These are phyloP conservation scores for Brasenia schreberi DNA, from an alignment of 164 flowering plant genomes.

Conservation along the genomic window DNA sequence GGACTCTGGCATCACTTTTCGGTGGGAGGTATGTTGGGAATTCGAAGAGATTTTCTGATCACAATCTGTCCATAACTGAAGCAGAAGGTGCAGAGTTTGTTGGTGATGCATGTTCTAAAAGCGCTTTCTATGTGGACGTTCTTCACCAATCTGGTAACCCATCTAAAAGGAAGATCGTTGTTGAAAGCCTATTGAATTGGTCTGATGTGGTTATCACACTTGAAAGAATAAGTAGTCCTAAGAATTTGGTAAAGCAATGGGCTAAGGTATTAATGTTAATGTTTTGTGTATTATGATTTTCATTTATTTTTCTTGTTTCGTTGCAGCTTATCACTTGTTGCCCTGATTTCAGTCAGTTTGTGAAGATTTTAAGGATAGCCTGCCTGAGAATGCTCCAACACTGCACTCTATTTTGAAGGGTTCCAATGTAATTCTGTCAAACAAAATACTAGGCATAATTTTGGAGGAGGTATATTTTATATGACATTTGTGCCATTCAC, in stretches of 20 bases:
- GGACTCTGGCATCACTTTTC: conserved; percentile 37
- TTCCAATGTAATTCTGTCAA: conserved; percentile 18
- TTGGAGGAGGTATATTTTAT: conserved; percentile 58
- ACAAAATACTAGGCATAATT: conserved; percentile 26
- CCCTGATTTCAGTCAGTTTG: conserved; percentile 40
- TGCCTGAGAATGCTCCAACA: conserved; percentile 13
- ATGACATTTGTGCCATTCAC: conserved; percentile 1
- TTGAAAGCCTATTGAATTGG: conserved; percentile 48
- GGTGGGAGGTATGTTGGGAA: conserved; percentile 28
- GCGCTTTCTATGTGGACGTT: conserved; percentile 46
- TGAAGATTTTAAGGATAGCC: conserved; percentile 6
- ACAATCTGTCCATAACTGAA: conserved; percentile 39
- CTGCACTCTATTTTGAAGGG: conserved; percentile 33
- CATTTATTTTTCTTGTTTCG: neutral
- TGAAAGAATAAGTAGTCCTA: conserved; percentile 34
- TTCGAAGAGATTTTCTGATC: conserved; percentile 11
- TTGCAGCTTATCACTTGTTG: conserved; percentile 4
- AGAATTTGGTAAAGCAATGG: conserved; percentile 60
- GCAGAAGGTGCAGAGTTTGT: conserved; percentile 25
- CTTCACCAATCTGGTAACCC: conserved; percentile 37
- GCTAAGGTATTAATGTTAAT: conserved; percentile 51
- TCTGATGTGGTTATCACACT: conserved; percentile 28
- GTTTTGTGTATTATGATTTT: neutral
- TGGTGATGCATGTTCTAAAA: conserved; percentile 41
- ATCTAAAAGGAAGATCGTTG: conserved; percentile 20